Evolutionary conservation across 441 rosid species (phyloP), one percentile per base, ranked within the genome.

Genomic region (Sinapis alba): DNA sequence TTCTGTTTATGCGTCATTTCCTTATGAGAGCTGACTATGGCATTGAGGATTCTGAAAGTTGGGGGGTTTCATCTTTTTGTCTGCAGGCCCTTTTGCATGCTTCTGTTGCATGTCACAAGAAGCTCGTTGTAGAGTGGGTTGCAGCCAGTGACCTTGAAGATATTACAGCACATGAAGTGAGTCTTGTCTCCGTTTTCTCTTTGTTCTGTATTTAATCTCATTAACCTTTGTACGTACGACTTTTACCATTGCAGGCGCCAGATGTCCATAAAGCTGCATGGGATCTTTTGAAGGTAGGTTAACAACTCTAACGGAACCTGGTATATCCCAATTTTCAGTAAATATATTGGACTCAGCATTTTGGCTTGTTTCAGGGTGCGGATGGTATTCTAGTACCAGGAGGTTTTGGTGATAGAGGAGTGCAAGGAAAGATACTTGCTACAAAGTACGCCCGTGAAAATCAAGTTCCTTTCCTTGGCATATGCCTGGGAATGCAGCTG

Each of bases 331-430:
- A 18, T 28, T 28, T 45, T 47, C 3, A 19, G 51, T 47, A 38
- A 38, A 11, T 34, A 70, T 21, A n/a, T 24, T 65, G 24, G 58
- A 18, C 71, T 77, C n/a, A 76, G 12, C 50, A 27, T 34, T 68
- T 34, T 34, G 36, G 71, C 68, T 23, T 79, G 26, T 68, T 62
- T 47, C 81, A 96, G 98, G 97, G 86, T 72, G 89, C 98, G 30
- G 90, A 94, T 87, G 98, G 98, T 11, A 43, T 94, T 80, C 91
- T 96, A 76, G 99, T 96, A 63, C 99, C 99, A 1, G 99, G 98
- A 82, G 99, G 99, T 60, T 96, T 96, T 84, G 99, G 99, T 61
- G 92, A 89, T 78, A 85, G 99, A 73, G 99, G 99, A 26, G 98
- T 96, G 65, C 82, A 88, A 76, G 99, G 99, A 69, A 96, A 94